Evolutionary conservation across 805 yeast species (phyloP).

Genomic region (Cyberlindnera xylosilytica): DNA sequence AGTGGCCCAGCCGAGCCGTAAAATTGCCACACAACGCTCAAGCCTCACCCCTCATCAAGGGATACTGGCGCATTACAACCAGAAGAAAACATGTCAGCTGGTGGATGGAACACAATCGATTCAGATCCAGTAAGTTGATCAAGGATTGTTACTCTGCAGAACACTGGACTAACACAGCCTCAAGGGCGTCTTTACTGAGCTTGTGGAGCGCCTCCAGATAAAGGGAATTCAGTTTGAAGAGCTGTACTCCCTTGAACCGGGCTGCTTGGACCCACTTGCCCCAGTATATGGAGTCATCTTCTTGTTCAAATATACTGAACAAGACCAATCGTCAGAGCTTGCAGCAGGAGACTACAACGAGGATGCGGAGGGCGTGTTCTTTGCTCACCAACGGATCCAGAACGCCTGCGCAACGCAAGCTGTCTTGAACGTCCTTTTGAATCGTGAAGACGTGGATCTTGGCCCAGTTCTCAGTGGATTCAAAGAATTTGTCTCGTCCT

Average conservation of each 20-base stretch:
- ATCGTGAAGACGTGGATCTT: conserved; percentile 38
- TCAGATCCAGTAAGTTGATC: conserved; percentile 51
- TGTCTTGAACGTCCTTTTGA: conserved; percentile 53
- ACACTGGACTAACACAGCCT: neutral
- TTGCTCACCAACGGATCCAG: conserved; percentile 61
- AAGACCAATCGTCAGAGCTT: conserved; percentile 37
- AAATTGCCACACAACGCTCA: too few relatives aligned
- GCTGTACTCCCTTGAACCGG: conserved; percentile 49
- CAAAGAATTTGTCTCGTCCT: conserved; percentile 45
- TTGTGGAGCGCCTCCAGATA: conserved; percentile 54
- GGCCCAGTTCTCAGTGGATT: conserved; percentile 49
- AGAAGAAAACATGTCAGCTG: conserved; percentile 19
- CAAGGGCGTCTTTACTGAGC: conserved; percentile 59
- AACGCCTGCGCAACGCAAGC: conserved; percentile 79
- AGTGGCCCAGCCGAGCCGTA: too few relatives aligned
- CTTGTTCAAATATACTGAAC: conserved; percentile 54
- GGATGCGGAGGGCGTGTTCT: conserved; percentile 40
- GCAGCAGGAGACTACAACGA: conserved; percentile 43
- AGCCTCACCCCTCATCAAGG: too few relatives aligned
- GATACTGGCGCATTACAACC: too few relatives aligned
- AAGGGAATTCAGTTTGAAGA: conserved; percentile 55
- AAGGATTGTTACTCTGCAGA: too few relatives aligned
- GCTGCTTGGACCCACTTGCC: conserved; percentile 31
- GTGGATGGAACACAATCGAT: conserved; percentile 59
- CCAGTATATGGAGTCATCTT: conserved; percentile 61